Percentiles rank a stretch among this genome's conserved stretches.
These are phyloP conservation scores for Asterochloris erici DNA, from an alignment of 139 green algal genomes.

Conservation along the genomic window DNA sequence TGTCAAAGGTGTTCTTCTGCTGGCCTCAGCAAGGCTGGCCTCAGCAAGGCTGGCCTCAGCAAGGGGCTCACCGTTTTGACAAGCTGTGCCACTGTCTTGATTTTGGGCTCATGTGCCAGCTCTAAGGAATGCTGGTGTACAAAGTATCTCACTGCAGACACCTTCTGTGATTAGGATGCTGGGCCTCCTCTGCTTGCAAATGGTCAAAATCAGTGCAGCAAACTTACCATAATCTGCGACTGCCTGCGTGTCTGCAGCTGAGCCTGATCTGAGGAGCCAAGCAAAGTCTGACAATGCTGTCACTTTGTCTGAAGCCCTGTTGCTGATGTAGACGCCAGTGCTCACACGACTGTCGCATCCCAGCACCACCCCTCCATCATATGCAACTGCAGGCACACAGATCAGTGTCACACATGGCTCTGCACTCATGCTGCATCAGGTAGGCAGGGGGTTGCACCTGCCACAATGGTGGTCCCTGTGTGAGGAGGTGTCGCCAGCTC, in stretches of 20 bases:
- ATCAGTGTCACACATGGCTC: no score
- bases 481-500: conserved; percentile 5
- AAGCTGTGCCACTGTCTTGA: conserved; percentile 84
- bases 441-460: no score
- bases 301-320: conserved; percentile 95
- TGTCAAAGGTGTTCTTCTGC: not conserved
- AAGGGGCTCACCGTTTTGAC: conserved; percentile 57
- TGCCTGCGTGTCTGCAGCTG: conserved; percentile 84
- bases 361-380: conserved; percentile 86
- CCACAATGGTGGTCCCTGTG: conserved; percentile 12
- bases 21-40: not conserved
- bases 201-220: not conserved
- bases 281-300: conserved; percentile 69
- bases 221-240: conserved; percentile 81
- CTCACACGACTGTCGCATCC: conserved; percentile 84
- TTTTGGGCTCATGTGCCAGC: conserved; percentile 49
- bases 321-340: conserved; percentile 91
- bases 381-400: conserved; percentile 60
- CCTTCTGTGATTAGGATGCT: not conserved
- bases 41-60: not conserved
- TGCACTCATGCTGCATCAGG: no score
- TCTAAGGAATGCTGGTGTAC: conserved; percentile 51
- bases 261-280: conserved; percentile 78
- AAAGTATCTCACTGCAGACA: conserved; percentile 52
- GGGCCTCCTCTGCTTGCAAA: not conserved